Percentiles rank a stretch among this genome's conserved stretches.
phyloP scores from a whole-genome alignment of 179 eudicot species.

The Silene vulgaris region DNA sequence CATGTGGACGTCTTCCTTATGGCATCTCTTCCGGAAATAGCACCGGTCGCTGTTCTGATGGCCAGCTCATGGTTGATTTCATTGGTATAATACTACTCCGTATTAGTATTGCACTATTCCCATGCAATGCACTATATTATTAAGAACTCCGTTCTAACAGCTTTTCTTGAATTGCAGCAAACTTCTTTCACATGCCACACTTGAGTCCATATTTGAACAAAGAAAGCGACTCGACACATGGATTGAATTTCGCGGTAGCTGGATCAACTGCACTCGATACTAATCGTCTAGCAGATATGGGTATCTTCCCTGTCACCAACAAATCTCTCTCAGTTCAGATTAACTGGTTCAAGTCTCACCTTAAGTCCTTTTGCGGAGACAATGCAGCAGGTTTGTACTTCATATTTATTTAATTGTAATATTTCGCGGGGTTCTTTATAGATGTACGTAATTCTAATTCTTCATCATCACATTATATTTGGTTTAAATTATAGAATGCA shows the following conservation, averaged over 20 bases:
- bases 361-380: conserved; percentile 6
- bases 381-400: conserved; percentile 4
- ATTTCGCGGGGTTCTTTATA: neutral
- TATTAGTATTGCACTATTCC: neutral
- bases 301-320: neutral
- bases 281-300: neutral
- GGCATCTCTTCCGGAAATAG: neutral
- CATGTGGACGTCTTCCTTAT: conserved; percentile 11
- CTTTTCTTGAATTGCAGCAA: conserved; percentile 1
- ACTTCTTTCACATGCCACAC: conserved; percentile 4
- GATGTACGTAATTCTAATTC: neutral
- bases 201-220: conserved; percentile 16
- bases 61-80: conserved; percentile 20
- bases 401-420: neutral
- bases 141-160: too few relatives aligned
- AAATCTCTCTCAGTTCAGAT: conserved; percentile 22
- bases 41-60: conserved; percentile 13
- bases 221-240: conserved; percentile 5
- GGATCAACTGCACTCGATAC: conserved; percentile 25
- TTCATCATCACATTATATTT: neutral
- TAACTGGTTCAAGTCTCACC: conserved; percentile 23
- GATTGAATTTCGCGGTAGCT: conserved; percentile 25
- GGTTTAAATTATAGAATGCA: neutral
- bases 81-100: neutral
- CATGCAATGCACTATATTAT: neutral